Evolutionary conservation across 1,284 basidiomycete genomes (phyloP), one percentile per base, ranked within the genome.

Genomic region (Takashimella tepidaria): DNA sequence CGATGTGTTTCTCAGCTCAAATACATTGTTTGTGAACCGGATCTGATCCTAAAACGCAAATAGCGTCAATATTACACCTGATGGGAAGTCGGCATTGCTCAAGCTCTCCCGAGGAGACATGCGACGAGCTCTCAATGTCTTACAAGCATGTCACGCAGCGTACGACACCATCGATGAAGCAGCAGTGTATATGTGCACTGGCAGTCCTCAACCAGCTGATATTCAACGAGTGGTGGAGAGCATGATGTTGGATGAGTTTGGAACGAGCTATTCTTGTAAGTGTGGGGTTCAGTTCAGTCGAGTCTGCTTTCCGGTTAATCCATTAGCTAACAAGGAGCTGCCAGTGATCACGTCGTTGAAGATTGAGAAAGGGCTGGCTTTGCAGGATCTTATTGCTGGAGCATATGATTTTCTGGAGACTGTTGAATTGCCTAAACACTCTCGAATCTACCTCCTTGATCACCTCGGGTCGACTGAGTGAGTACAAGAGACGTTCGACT

Each of bases 121-220:
- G 96, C 85, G 96, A 59, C 81, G 96, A 51, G 95, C 93, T 1
- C 79, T 99, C 43, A 98, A 97, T 69, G 87, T 99, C 40, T 79
- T 98, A 10, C 95, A 99, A 79, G 96, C 96, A 1, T 98, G 95
- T 68, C 91, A 98, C 73, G 93, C 96, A 16, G 96, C 95, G 2
- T 97, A 96, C 70, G 90, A 93, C 45, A 73, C 81, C 3, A 86
- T 87, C 27, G 89, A 91, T 62, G 92, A 97, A 75, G 84, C 84
- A 0, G 92, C 95, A 56, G 85, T 99, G 19, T 99, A 98, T 75
- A 89, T 88, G 60, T 98, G 95, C 70, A 98, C 96, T 0, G 96
- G 96, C 22, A 92, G 87, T 62, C 96, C 96, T 13, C 92, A 96
- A 69, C 96, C 96, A 0, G 81, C 83, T 23, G 95, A 98, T 73